A percentile compares a stretch with the other conserved stretches of the same genome.
These are phyloP conservation scores for Cercophora sp. DNA, from an alignment of 495 filamentous ascomycete species.

Conservation along the genomic window DNA sequence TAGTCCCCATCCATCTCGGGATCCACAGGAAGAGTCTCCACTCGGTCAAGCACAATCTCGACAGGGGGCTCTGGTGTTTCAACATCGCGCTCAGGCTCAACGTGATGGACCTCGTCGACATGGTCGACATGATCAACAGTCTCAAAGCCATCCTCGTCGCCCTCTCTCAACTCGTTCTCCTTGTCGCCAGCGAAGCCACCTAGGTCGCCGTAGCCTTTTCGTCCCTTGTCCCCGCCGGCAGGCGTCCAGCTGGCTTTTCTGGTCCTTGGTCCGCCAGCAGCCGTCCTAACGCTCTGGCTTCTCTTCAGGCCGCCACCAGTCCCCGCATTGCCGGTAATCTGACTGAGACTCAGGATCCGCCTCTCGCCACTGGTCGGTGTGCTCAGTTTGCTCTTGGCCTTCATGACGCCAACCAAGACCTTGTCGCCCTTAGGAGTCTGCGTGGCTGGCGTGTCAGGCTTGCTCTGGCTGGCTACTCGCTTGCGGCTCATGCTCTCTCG, in stretches of 20 bases:
- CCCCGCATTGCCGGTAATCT: conserved; percentile 74
- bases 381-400: conserved; percentile 31
- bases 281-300: conserved; percentile 57
- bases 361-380: conserved; percentile 52
- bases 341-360: conserved; percentile 81
- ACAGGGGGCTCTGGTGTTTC: conserved; percentile 17
- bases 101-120: conserved; percentile 17
- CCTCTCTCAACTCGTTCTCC: conserved; percentile 46
- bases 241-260: conserved; percentile 73
- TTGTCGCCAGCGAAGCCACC: conserved; percentile 38
- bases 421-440: conserved; percentile 32
- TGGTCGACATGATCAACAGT: conserved; percentile 21
- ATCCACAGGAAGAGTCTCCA: neutral
- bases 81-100: no score
- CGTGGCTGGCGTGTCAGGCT: neutral
- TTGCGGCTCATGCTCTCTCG: conserved; percentile 64
- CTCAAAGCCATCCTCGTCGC: conserved; percentile 39
- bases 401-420: conserved; percentile 43
- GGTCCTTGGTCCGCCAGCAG: conserved; percentile 58
- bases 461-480: conserved; percentile 44
- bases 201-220: conserved; percentile 46
- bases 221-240: conserved; percentile 42
- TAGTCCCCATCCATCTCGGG: neutral
- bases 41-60: conserved; percentile 15
- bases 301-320: conserved; percentile 58